Percentiles rank a stretch among this genome's conserved stretches.
These are phyloP conservation scores for Eruca vesicaria DNA, from an alignment of 441 rosid genomes.

Conservation along the genomic window DNA sequence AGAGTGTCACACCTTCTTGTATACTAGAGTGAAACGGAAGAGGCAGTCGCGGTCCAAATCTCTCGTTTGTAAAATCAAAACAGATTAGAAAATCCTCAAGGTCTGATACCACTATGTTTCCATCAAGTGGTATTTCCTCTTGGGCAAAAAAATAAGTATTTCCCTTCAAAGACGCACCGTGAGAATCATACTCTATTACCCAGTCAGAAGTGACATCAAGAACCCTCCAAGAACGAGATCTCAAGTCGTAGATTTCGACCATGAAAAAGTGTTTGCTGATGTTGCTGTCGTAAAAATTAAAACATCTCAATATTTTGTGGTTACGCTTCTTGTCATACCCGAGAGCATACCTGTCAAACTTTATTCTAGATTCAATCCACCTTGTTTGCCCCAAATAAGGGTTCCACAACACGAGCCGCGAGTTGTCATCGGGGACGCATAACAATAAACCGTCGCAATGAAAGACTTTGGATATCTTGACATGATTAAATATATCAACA, in stretches of 20 bases:
- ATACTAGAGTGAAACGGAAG: neutral
- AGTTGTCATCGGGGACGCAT: neutral
- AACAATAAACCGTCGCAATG: neutral
- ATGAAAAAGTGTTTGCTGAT: neutral
- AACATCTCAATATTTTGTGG: neutral
- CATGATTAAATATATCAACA: neutral
- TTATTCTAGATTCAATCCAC: neutral
- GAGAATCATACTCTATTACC: neutral
- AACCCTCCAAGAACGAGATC: neutral
- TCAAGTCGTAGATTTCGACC: neutral
- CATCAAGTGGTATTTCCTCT: neutral
- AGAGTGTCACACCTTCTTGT: neutral
- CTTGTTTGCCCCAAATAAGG: neutral
- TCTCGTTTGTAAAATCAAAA: slow-evolving; percentile 2
- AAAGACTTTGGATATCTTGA: neutral
- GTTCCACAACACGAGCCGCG: neutral
- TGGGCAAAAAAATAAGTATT: neutral
- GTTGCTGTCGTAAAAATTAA: neutral
- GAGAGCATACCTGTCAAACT: neutral
- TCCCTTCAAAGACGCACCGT: neutral
- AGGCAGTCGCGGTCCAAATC: neutral
- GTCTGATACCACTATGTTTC: neutral
- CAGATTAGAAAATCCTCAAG: neutral
- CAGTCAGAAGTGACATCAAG: neutral
- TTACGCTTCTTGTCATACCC: neutral